phyloP scores from a whole-genome alignment of 495 filamentous ascomycete genomes.

The Amorphotheca resinae region DNA sequence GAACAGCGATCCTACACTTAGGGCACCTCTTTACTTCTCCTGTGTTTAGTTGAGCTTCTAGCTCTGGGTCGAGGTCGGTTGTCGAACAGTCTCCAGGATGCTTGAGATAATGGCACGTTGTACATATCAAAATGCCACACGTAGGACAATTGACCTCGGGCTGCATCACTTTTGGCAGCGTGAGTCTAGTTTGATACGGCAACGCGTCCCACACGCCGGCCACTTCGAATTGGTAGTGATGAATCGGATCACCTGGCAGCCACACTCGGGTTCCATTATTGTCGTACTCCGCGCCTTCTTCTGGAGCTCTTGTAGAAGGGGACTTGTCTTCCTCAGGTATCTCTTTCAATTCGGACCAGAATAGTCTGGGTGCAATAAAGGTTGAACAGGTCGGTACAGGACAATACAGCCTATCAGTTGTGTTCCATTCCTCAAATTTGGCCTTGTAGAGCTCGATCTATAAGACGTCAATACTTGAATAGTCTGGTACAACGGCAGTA shows the following conservation, averaged over 20 bases:
- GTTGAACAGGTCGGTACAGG: conserved; percentile 22
- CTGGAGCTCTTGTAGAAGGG: too few relatives aligned
- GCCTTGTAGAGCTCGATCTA: conserved; percentile 18
- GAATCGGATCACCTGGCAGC: too few relatives aligned
- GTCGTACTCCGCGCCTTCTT: too few relatives aligned
- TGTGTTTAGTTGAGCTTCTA: conserved; percentile 12
- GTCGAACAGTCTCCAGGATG: conserved; percentile 17
- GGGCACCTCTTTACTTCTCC: conserved; percentile 21
- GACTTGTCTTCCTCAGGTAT: too few relatives aligned
- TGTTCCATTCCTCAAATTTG: conserved; percentile 23
- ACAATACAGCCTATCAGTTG: conserved; percentile 22
- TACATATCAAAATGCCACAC: conserved; percentile 15
- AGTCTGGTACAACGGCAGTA: neutral
- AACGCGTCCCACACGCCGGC: too few relatives aligned
- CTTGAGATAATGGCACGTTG: conserved; percentile 8
- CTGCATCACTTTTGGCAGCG: conserved; percentile 4
- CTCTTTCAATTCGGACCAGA: neutral
- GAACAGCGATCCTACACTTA: conserved; percentile 20
- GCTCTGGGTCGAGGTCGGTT: conserved; percentile 12
- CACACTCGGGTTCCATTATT: too few relatives aligned
- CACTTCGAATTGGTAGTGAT: too few relatives aligned
- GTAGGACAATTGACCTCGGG: conserved; percentile 15
- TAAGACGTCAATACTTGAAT: neutral
- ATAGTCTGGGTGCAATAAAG: conserved; percentile 19
- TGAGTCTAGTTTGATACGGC: too few relatives aligned